Percentiles rank a stretch among this genome's conserved stretches.
These are phyloP conservation scores for Pseudohalonectria lignicola DNA, from an alignment of 2,329 filamentous ascomycete species.

Conservation along the genomic window DNA sequence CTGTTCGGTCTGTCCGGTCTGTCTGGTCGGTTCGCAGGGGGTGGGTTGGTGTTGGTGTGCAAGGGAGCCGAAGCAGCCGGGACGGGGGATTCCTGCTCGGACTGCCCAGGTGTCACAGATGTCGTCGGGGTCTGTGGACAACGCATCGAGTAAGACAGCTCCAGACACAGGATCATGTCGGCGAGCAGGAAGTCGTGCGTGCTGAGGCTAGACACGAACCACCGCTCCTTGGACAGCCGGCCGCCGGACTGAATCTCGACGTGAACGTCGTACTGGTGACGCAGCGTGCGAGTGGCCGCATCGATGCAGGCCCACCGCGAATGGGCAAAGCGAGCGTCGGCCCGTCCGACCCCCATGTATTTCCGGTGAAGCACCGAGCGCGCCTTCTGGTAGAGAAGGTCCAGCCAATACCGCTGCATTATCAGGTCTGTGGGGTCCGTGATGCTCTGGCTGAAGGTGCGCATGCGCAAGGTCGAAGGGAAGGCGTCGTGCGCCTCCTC, in stretches of 20 bases:
- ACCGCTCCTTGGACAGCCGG: constrained; percentile 24
- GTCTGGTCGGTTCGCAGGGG: no score
- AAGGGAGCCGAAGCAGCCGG: no score
- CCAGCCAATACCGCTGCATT: constrained; percentile 14
- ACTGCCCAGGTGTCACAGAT: no score
- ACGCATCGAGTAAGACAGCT: constrained; percentile 12
- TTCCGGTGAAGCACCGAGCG: constrained; percentile 13
- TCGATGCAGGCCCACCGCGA: constrained; percentile 31
- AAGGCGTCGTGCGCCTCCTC: constrained; percentile 7
- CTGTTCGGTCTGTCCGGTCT: no score
- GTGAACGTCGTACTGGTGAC: constrained; percentile 29
- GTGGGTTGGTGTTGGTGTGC: neutral
- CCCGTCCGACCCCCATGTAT: constrained; percentile 18
- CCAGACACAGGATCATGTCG: constrained; percentile 32
- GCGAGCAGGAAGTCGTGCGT: constrained; percentile 35
- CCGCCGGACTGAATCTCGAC: constrained; percentile 26
- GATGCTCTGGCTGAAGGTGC: constrained; percentile 3
- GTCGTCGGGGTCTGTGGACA: no score
- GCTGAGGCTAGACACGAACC: constrained; percentile 29
- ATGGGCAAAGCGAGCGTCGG: constrained; percentile 21
- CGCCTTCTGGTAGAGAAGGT: constrained; percentile 14
- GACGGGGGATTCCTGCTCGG: neutral
- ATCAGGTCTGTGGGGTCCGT: constrained; percentile 12
- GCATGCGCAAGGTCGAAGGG: constrained; percentile 6
- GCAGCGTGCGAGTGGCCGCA: constrained; percentile 29